Percentiles rank a stretch among this genome's conserved stretches.
Evolutionary conservation across 2,329 filamentous ascomycete species (phyloP).

Genomic region (Nigrospora sphaerica): DNA sequence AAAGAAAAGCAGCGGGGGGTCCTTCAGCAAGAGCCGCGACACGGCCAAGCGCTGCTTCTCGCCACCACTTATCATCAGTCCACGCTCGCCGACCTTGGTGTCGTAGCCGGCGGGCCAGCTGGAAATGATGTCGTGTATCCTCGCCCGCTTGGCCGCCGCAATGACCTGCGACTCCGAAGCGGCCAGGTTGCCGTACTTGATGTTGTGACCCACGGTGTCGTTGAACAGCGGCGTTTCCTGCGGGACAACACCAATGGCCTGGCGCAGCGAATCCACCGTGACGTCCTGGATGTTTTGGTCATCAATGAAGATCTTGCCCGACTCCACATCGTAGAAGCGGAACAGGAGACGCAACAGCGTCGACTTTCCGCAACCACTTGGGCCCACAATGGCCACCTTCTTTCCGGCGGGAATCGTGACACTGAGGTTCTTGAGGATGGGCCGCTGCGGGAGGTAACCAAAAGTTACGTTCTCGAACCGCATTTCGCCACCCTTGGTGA

Average conservation of each 20-base stretch:
- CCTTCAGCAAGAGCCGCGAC: constrained; percentile 76
- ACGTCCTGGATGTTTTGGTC: constrained; percentile 86
- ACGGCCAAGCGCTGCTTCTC: constrained; percentile 91
- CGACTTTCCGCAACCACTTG: constrained; percentile 92
- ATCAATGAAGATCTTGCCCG: constrained; percentile 82
- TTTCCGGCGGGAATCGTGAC: constrained; percentile 92
- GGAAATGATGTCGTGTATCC: constrained; percentile 75
- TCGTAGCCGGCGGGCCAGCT: constrained; percentile 81
- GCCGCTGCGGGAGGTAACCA: constrained; percentile 79
- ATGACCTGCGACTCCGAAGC: constrained; percentile 67
- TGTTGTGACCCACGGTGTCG: constrained; percentile 92
- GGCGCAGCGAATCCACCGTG: constrained; percentile 72
- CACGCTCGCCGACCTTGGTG: constrained; percentile 87
- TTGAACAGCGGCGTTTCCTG: constrained; percentile 98
- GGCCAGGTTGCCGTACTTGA: constrained; percentile 79
- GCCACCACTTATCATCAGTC: constrained; percentile 93
- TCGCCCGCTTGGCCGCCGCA: constrained; percentile 72
- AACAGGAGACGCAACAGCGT: constrained; percentile 87
- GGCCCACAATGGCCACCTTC: constrained; percentile 92
- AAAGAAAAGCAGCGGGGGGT: constrained; percentile 86
- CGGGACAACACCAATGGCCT: constrained; percentile 87
- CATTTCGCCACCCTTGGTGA: constrained; percentile 79
- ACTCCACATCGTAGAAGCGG: constrained; percentile 86
- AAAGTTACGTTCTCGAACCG: constrained; percentile 93
- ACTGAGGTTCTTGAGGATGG: constrained; percentile 76